Conservation (phyloP, 352 stramenopile species). For the Phytophthora quininea region DNA sequence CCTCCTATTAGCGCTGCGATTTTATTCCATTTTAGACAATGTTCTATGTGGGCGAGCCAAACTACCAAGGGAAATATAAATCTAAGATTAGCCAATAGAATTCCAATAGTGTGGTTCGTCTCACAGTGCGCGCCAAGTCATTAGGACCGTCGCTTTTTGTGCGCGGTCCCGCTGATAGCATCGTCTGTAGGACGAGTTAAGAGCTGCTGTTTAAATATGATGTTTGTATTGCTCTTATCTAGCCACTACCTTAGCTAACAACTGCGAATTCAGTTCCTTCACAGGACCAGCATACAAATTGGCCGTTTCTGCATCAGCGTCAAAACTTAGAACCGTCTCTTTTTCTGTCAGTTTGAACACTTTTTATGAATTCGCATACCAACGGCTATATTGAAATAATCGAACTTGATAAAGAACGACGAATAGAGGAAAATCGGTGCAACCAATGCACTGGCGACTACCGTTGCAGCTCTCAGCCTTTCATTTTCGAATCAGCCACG, state of each 20-base stretch:
- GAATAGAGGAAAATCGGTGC: too few species aligned
- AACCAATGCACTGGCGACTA: too few species aligned
- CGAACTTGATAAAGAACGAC: too few species aligned
- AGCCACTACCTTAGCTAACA: neutral
- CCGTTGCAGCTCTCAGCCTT: too few species aligned
- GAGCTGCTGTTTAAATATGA: neutral
- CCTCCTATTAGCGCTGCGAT: too few species aligned
- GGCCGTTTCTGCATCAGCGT: neutral
- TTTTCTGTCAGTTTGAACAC: neutral
- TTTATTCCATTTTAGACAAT: too few species aligned
- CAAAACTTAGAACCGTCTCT: neutral
- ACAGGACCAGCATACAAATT: neutral
- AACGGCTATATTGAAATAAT: slow-evolving; percentile 20
- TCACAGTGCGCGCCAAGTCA: neutral
- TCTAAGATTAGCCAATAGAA: too few species aligned
- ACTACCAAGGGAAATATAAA: too few species aligned
- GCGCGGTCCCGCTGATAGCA: neutral
- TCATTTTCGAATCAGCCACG: too few species aligned
- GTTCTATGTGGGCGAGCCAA: too few species aligned
- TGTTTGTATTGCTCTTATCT: neutral
- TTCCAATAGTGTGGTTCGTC: too few species aligned
- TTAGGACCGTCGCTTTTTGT: neutral
- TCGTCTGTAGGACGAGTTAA: neutral
- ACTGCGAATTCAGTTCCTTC: neutral
- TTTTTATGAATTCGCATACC: slow-evolving; percentile 9